These are phyloP conservation scores for Solanum commersonii DNA, from an alignment of 257 asterid genomes.

Conservation along the genomic window DNA sequence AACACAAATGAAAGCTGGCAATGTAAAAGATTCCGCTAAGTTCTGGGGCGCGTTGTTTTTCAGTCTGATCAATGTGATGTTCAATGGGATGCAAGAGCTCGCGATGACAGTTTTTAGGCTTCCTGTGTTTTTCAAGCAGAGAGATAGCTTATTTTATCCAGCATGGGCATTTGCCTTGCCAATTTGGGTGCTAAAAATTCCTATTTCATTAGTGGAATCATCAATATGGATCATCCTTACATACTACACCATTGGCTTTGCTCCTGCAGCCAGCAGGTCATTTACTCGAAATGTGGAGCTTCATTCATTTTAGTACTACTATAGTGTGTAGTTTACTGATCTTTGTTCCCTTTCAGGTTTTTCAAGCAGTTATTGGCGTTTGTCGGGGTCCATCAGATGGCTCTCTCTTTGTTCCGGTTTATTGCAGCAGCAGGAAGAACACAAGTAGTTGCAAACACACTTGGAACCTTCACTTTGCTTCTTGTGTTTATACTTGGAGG, in stretches of 20 bases:
- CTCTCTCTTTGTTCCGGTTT: conserved; percentile 71
- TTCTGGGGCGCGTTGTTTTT: conserved; percentile 77
- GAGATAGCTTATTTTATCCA: conserved; percentile 64
- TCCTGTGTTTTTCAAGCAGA: conserved; percentile 77
- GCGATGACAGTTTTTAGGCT: conserved; percentile 74
- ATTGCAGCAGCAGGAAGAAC: conserved; percentile 71
- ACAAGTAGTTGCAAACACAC: conserved; percentile 61
- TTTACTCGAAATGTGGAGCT: neutral
- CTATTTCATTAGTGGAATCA: conserved; percentile 60
- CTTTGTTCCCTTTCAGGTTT: conserved; percentile 28
- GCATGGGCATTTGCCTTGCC: conserved; percentile 94
- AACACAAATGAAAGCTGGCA: conserved; percentile 66
- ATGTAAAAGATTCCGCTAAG: conserved; percentile 31
- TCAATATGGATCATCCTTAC: conserved; percentile 59
- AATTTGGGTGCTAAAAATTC: conserved; percentile 65
- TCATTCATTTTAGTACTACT: neutral
- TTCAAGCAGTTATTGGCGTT: conserved; percentile 71
- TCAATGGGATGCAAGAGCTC: conserved; percentile 77
- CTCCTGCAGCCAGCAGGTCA: conserved; percentile 62
- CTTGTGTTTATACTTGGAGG: conserved; percentile 75
- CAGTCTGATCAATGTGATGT: conserved; percentile 75
- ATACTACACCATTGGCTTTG: conserved; percentile 78
- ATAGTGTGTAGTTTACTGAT: neutral
- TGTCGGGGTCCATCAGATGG: conserved; percentile 69
- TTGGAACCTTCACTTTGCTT: conserved; percentile 60